phyloP scores from a whole-genome alignment of 495 filamentous ascomycete species.

The Podospora pseudopauciseta region DNA sequence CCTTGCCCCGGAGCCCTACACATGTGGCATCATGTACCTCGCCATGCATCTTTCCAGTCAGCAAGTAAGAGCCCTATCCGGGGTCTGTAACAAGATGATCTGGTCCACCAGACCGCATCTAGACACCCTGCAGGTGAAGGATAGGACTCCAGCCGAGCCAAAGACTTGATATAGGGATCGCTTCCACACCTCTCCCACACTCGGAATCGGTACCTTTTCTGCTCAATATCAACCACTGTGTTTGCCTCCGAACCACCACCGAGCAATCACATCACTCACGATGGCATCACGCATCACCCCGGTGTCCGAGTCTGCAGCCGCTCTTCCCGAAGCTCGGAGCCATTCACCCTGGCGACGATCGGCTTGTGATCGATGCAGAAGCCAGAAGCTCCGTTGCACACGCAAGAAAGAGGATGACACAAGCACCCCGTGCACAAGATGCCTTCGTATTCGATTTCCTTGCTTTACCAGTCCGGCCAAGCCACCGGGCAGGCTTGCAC shows the following conservation, averaged over 20 bases:
- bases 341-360: conserved; percentile 10
- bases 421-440: conserved; percentile 10
- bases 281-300: conserved; percentile 5
- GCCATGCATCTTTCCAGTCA: conserved; percentile 1
- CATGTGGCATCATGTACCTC: background rate
- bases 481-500: conserved; percentile 4
- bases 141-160: background rate
- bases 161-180: conserved; percentile 1
- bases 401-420: conserved; percentile 11
- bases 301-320: conserved; percentile 3
- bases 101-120: background rate
- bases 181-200: background rate
- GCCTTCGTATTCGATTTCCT: conserved; percentile 9
- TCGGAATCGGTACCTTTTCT: background rate
- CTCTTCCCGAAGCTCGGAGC: conserved; percentile 11
- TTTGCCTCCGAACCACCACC: background rate
- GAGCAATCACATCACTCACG: background rate
- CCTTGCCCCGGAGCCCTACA: conserved; percentile 1
- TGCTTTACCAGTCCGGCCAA: conserved; percentile 10
- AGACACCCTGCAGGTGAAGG: background rate
- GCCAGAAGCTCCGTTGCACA: conserved; percentile 10
- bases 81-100: conserved; percentile 4
- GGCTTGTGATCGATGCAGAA: conserved; percentile 8
- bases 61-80: background rate
- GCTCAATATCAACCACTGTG: background rate